Base-by-base conservation (phyloP, 768 basidiomycete genomes). In the Lactifluus volemus region DNA sequence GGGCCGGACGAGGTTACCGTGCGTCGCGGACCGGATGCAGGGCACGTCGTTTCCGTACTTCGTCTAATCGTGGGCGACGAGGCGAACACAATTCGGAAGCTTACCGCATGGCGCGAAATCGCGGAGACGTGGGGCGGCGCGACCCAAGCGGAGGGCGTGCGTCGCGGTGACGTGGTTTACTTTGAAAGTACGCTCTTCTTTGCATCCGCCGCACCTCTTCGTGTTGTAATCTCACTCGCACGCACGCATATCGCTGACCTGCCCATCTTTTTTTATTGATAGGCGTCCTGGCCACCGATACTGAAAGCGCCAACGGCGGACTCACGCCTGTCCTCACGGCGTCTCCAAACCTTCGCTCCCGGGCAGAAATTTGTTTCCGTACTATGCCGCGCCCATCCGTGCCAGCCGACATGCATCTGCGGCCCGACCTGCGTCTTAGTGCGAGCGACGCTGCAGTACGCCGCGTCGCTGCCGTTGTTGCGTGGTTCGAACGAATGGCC, bases 81-180 rank as follows among this genome's bases (percentile, higher is more conserved):
- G 55, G 80, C 80, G 32, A 85, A 85, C 1, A 77, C 72, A 1
- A 78, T 91, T 7, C 82, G 82, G 67, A 89, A 85, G 72, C 70
- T 92, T 17, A 86, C 86, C 4, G 89, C 85, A 12, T 92, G 90
- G 90, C 75, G 89, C 57, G 85, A 90, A 49, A 74, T 80, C 4
- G 90, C 90, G 11, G 85, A 90, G 48, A 70, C 72, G 0, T 91
- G 89, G 89, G 86, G 85, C 32, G 77, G 77, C 25, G 78, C 77
- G 1, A 74, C 75, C 10, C 71, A 75, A 7, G 71, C 70, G 3
- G 70, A 74, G 11, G 78, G 72, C 17, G 71, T 82, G 2, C 87
- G 84, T 67, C 77, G 86, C 51, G 90, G 90, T 1, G 90, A 92
- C 68, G 74, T 92, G 15, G 73, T 89, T 8, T 75, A 84, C 61